These are phyloP conservation scores for Trichosporon sp. DNA, from an alignment of 1,284 basidiomycete genomes.

Conservation along the genomic window DNA sequence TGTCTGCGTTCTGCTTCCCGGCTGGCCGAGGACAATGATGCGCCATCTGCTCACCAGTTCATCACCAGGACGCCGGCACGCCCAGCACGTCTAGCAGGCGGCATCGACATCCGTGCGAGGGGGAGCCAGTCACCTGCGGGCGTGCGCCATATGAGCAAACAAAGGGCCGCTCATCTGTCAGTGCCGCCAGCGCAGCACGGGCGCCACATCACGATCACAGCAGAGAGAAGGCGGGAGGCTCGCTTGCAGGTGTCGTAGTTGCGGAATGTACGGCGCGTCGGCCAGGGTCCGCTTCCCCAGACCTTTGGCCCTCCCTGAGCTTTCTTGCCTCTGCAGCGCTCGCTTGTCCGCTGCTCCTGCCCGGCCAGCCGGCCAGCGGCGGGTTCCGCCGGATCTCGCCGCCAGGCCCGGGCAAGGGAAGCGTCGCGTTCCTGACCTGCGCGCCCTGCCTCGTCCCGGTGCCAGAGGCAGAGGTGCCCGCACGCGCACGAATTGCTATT, in stretches of 20 bases:
- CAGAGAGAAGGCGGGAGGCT: no score
- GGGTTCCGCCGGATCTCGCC: neutral
- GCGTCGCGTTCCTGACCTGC: no score
- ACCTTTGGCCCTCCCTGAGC: neutral
- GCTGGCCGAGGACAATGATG: no score
- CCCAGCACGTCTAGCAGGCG: neutral
- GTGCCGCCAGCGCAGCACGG: neutral
- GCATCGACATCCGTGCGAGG: neutral
- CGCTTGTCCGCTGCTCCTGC: neutral
- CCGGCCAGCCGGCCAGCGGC: neutral
- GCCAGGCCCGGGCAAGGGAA: neutral
- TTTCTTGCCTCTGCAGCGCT: no score
- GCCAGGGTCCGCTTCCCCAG: neutral
- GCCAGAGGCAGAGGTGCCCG: no score
- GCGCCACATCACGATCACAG: neutral
- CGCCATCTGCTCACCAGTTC: neutral
- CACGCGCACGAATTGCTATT: no score
- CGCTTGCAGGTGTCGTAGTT: no score
- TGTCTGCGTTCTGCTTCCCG: no score
- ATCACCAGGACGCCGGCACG: neutral
- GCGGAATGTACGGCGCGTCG: neutral
- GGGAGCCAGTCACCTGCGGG: neutral
- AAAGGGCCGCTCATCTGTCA: neutral
- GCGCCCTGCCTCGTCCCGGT: no score
- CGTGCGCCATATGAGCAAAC: neutral